phyloP scores from a whole-genome alignment of 345 rosid species.

The Eucalyptus marginata region DNA sequence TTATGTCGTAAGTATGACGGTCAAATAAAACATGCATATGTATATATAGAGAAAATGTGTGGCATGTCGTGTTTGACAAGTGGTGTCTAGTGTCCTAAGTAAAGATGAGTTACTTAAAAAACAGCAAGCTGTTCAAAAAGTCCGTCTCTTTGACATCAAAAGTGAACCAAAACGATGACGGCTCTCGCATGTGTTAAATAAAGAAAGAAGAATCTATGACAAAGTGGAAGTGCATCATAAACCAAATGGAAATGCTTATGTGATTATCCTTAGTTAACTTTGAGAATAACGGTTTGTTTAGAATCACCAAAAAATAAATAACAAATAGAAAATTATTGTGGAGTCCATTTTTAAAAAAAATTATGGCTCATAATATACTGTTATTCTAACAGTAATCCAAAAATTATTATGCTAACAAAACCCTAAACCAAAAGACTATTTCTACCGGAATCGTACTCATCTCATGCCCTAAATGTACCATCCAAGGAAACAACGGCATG shows the following conservation, averaged over 20 bases:
- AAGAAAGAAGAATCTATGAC: neutral
- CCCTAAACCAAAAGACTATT: neutral
- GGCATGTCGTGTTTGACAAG: neutral
- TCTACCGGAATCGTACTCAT: neutral
- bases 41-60: neutral
- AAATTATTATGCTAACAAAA: too few species aligned
- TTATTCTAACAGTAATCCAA: too few species aligned
- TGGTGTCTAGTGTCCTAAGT: neutral
- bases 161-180: neutral
- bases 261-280: too few species aligned
- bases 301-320: too few species aligned
- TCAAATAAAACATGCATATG: neutral
- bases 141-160: neutral
- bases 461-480: neutral
- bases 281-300: too few species aligned
- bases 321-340: too few species aligned
- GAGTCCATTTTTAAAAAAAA: too few species aligned
- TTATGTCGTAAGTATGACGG: neutral
- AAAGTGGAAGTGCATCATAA: neutral
- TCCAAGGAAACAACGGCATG: neutral
- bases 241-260: too few species aligned
- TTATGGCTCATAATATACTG: too few species aligned
- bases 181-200: neutral
- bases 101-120: neutral
- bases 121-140: neutral